Percentiles rank a stretch among this genome's conserved stretches.
Conservation (phyloP, 441 rosid genomes). For the Macaranga tanarius region DNA sequence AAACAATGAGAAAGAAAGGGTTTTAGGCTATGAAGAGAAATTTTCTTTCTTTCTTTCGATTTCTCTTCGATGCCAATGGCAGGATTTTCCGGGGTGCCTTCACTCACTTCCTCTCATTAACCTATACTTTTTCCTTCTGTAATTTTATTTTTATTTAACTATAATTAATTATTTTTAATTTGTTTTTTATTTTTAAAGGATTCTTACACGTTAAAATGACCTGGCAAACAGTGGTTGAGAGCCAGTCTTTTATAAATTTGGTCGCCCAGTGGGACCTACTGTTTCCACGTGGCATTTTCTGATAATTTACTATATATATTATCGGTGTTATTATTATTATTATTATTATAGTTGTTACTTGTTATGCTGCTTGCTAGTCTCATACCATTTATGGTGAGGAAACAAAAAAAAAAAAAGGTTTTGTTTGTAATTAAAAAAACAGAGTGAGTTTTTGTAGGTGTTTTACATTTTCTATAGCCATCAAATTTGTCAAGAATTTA, state of each 20-base stretch:
- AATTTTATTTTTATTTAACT: too few relatives aligned
- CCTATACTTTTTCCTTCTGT: background rate
- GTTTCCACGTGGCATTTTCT: background rate
- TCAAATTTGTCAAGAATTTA: slow-evolving; percentile 4
- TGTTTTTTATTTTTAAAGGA: too few relatives aligned
- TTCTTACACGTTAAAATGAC: slow-evolving; percentile 9
- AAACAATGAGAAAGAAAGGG: slow-evolving; percentile 22
- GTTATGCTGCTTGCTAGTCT: too few relatives aligned
- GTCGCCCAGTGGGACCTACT: background rate
- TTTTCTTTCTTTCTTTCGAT: slow-evolving; percentile 1
- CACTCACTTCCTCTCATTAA: slow-evolving; percentile 21
- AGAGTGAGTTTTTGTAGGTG: background rate
- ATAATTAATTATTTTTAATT: too few relatives aligned
- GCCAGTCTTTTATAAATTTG: background rate
- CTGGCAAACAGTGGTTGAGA: slow-evolving; percentile 1
- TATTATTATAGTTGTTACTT: too few relatives aligned
- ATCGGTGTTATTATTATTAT: too few relatives aligned
- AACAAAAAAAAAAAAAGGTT: background rate
- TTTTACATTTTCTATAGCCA: background rate
- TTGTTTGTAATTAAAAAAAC: too few relatives aligned
- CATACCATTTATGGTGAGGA: background rate
- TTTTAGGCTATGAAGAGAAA: slow-evolving; percentile 17
- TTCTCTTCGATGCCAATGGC: slow-evolving; percentile 29
- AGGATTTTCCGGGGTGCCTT: slow-evolving; percentile 45
- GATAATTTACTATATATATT: background rate